Evolutionary conservation across 2,329 filamentous ascomycete genomes (phyloP), one percentile per base, ranked within the genome.

Genomic region (Amesomyces nigricolor): DNA sequence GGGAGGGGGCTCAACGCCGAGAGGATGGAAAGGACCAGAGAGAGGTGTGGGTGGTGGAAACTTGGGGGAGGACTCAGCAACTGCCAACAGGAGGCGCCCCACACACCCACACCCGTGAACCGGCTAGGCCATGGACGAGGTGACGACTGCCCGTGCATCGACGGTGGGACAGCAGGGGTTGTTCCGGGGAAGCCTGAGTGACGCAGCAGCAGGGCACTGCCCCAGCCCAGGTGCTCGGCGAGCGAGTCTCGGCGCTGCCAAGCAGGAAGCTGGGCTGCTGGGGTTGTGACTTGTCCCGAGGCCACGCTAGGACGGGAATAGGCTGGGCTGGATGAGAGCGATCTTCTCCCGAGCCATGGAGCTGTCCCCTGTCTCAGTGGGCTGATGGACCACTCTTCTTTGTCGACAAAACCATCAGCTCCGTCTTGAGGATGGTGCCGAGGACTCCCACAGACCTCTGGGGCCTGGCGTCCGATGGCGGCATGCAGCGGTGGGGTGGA

Each of bases 111-210:
- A 61, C 55, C 54, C 58, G 58, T 58, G 22, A 26, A 6, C 22
- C 22, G 22, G 22, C 22, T 26, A 4, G 22, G 58, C 58, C 59
- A 30, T 49, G 46, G 29, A 39, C 51, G 30, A 59, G 54, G 60
- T 60, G 61, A 62, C 58, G 57, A 57, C 43, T 59, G 57, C 47
- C 58, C 51, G 56, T 52, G 60, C 42, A 61, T 62, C 59, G 60
- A 60, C 60, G 52, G 58, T 62, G 61, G 51, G 49, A 52, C 53
- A 46, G 55, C 58, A 57, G 60, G 61, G 56, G 49, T 14, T 35
- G 29, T 47, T 42, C 37, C 50, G 37, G 43, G 51, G 42, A 43
- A 22, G 26, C 39, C 47, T 52, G 47, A 40, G 37, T 53, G 38
- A 39, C 26, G 51, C 39, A 26, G 26, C 39, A 53, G 42, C 39